Evolutionary conservation across 768 basidiomycete genomes (phyloP).

Genomic region (Trametes elegans): DNA sequence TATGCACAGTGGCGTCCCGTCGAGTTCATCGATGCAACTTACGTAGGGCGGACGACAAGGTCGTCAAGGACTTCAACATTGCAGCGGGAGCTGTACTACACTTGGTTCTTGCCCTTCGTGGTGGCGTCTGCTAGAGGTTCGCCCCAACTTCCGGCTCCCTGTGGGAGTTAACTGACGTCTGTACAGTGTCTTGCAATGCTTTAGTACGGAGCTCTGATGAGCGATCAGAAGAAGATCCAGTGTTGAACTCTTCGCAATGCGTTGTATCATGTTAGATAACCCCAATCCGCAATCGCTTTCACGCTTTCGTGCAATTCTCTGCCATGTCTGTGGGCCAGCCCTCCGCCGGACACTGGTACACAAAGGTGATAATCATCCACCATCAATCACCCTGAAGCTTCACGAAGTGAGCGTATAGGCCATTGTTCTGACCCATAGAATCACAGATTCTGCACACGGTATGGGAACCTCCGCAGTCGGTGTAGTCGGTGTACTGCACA

Average conservation of each 20-base stretch:
- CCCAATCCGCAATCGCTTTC: constrained; percentile 4
- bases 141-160: no score
- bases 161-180: no score
- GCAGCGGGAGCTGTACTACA: constrained; percentile 85
- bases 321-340: background rate
- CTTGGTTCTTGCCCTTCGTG: constrained; percentile 92
- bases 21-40: background rate
- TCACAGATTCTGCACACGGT: no score
- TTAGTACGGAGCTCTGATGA: background rate
- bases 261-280: constrained; percentile 13
- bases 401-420: no score
- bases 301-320: background rate
- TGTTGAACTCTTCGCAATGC: constrained; percentile 6
- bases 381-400: no score
- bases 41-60: constrained; percentile 87
- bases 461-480: no score
- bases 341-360: no score
- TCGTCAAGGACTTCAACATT: constrained; percentile 81
- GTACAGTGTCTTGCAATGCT: no score
- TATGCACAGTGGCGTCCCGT: background rate
- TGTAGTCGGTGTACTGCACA: no score
- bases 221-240: background rate
- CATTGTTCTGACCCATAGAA: no score
- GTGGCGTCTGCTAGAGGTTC: constrained; percentile 58
- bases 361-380: no score